Evolutionary conservation across 352 stramenopile genomes (phyloP), one percentile per base, ranked within the genome.

Genomic region (Globisporangium viniferum): DNA sequence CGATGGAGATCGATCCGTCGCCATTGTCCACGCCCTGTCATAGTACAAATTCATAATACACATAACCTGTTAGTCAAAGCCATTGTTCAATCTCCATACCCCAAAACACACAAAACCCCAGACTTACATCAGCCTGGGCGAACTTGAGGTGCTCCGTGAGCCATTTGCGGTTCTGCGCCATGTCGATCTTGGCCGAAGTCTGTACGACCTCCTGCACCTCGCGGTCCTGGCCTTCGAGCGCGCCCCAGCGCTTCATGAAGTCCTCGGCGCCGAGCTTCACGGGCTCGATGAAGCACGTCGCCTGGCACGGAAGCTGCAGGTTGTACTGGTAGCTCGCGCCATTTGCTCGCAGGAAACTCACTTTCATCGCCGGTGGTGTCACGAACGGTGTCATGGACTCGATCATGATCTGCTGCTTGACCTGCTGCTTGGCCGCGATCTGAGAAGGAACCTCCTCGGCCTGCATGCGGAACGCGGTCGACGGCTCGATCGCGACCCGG

Each of bases 321-420:
- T 67, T 58, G 82, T 89, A 98, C 82, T 68, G 84, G 80, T 79
- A 95, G 75, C 59, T 84, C 29, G 63, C 76, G 51, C 69, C 91
- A 73, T 54, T 54, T 2, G 65, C 83, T 56, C 74, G 85, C 61
- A 63, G 87, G 76, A 98, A 98, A 31, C 76, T 86, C 48, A 99
- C 79, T 59, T 84, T 88, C 67, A 98, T 86, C 41, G 77, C 75
- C 15, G 92, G 93, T n/a, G 92, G 84, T 57, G 92, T 76, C 46
- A 92, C 81, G 72, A 98, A 99, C 6, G 95, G 96, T 22, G 86
- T 82, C 76, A 97, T 98, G 10, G 90, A 89, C 80, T 98, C 93
- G 24, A 98, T 87, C 71, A 97, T 80, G 61, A 99, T 82, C 73
- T 97, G 79, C 69, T 98, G 78, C 70, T 98, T 97, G 59, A 88